phyloP scores from a whole-genome alignment of 768 basidiomycete genomes.

The Erythrobasidium yunnanense region DNA sequence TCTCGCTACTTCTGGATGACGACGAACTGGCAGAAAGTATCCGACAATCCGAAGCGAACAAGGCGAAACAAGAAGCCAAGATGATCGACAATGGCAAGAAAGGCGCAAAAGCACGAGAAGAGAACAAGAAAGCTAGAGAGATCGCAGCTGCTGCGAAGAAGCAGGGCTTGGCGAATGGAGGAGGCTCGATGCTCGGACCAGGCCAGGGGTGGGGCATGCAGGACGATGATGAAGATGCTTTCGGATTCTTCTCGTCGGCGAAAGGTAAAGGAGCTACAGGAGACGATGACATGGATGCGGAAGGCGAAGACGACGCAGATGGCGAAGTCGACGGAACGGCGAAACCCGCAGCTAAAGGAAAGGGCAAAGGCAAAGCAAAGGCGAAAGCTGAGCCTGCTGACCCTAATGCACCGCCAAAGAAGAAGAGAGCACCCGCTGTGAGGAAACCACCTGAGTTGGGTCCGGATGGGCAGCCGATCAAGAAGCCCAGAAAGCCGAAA shows the following conservation, averaged over 20 bases:
- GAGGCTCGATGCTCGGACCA: background rate
- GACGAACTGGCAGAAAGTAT: conserved; percentile 60
- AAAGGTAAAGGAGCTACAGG: conserved; percentile 23
- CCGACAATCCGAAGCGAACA: conserved; percentile 37
- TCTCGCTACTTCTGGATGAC: conserved; percentile 83
- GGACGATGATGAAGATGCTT: conserved; percentile 29
- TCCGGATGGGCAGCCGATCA: conserved; percentile 3
- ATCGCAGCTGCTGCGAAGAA: background rate
- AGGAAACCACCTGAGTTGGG: conserved; percentile 5
- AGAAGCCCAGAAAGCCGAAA: conserved; percentile 1
- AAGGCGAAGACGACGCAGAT: conserved; percentile 22
- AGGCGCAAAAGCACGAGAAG: conserved; percentile 28
- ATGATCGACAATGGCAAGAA: conserved; percentile 37
- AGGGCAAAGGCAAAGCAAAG: conserved; percentile 1
- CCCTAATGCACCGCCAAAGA: conserved; percentile 17
- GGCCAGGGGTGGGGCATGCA: background rate
- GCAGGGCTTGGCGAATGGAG: background rate
- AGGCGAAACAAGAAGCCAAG: conserved; percentile 40
- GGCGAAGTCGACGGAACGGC: conserved; percentile 24
- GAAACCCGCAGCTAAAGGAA: conserved; percentile 14
- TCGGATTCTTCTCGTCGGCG: conserved; percentile 24
- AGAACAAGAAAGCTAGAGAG: conserved; percentile 39
- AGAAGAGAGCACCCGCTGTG: conserved; percentile 6
- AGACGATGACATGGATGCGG: conserved; percentile 40
- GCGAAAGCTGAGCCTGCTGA: conserved; percentile 22